phyloP scores from a whole-genome alignment of 257 asterid genomes.

The Coffea canephora region DNA sequence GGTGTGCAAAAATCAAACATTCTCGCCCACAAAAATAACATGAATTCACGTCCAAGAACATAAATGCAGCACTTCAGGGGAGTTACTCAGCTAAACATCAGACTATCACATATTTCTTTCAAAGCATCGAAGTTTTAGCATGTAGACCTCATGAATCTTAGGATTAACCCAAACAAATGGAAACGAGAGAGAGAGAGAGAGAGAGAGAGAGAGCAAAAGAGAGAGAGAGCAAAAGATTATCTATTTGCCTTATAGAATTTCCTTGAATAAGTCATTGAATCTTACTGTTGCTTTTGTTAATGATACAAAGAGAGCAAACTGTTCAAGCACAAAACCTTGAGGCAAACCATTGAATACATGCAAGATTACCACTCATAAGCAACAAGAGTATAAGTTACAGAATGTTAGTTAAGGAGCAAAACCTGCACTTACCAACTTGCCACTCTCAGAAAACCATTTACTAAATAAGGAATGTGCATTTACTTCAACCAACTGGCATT shows the following conservation, averaged over 20 bases:
- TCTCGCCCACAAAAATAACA: background rate
- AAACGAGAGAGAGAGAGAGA: background rate
- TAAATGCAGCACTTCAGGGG: background rate
- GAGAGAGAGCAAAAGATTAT: background rate
- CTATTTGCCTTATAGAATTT: background rate
- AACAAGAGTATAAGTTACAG: background rate
- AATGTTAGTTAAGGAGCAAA: background rate
- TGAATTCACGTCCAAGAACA: background rate
- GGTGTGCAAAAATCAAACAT: background rate
- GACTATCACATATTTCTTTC: background rate
- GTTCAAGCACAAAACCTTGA: background rate
- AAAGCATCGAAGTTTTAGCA: background rate
- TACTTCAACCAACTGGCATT: constrained; percentile 88
- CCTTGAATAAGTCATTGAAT: background rate
- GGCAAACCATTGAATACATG: background rate
- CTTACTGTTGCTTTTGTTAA: background rate
- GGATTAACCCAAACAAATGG: no score
- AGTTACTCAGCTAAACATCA: background rate
- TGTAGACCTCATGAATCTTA: background rate
- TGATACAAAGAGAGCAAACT: background rate
- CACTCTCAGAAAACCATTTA: constrained; percentile 99
- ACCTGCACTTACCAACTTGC: constrained; percentile 71
- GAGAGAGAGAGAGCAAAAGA: background rate
- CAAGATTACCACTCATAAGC: no score
- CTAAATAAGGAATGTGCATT: constrained; percentile 98